Conservation (phyloP, 352 stramenopile species). For the Phytophthora podocarpi region DNA sequence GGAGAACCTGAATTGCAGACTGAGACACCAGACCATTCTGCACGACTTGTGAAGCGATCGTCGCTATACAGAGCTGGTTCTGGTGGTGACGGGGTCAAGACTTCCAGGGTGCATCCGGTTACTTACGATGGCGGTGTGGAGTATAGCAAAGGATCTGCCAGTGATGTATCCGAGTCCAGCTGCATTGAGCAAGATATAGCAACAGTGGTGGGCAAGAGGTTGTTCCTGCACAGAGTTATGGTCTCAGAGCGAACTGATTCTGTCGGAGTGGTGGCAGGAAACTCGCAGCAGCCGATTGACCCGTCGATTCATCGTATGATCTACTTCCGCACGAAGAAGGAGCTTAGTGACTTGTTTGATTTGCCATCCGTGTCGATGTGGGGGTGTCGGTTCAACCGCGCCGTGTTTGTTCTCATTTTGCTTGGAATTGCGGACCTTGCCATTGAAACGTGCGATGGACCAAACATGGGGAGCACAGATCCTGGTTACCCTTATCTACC, state of each 20-base stretch:
- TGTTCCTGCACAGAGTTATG: conserved; percentile 28
- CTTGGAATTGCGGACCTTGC: conserved; percentile 53
- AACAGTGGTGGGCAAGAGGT: conserved; percentile 13
- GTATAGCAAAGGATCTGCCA: background rate
- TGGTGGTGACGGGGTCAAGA: background rate
- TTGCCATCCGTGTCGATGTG: conserved; percentile 42
- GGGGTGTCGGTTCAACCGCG: conserved; percentile 41
- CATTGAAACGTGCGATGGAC: conserved; percentile 67
- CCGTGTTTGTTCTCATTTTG: conserved; percentile 61
- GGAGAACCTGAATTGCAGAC: background rate
- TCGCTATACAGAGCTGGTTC: conserved; percentile 9
- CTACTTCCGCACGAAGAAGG: conserved; percentile 48
- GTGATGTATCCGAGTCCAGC: conserved; percentile 14
- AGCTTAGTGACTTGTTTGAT: conserved; percentile 48
- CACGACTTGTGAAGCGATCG: conserved; percentile 15
- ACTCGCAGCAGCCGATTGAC: conserved; percentile 17
- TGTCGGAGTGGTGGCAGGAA: background rate
- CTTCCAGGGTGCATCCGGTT: conserved; percentile 25
- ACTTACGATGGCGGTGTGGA: too few species aligned
- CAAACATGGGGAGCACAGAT: conserved; percentile 53
- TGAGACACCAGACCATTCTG: background rate
- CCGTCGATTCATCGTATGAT: conserved; percentile 41
- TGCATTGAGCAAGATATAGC: background rate
- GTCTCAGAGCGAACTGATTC: conserved; percentile 15
- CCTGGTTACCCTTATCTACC: conserved; percentile 67